These are phyloP conservation scores for Protomyces inundatus DNA, from an alignment of 1,139 yeast species.

Conservation along the genomic window DNA sequence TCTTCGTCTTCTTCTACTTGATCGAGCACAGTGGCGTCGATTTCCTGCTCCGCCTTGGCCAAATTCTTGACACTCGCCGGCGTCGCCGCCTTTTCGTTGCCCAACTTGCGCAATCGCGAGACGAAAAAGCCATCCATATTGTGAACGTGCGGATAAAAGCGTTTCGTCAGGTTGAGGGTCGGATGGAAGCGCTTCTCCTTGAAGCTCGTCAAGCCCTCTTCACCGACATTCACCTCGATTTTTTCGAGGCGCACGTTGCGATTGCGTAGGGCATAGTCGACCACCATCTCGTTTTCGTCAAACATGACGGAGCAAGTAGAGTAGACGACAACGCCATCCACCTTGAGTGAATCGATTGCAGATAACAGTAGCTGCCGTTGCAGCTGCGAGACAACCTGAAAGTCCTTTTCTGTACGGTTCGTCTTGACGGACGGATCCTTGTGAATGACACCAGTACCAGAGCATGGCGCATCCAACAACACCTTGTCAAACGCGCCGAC, in stretches of 20 bases:
- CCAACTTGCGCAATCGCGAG: constrained; percentile 90
- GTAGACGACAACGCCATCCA: constrained; percentile 93
- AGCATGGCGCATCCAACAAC: constrained; percentile 95
- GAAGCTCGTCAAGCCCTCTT: constrained; percentile 88
- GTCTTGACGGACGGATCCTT: constrained; percentile 95
- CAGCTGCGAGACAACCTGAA: constrained; percentile 90
- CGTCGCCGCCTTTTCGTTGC: constrained; percentile 54
- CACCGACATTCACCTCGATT: constrained; percentile 89
- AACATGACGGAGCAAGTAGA: constrained; percentile 98
- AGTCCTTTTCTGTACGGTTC: constrained; percentile 91
- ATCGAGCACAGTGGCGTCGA: constrained; percentile 59
- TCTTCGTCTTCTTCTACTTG: constrained; percentile 53
- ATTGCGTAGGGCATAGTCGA: constrained; percentile 93
- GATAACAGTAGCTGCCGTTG: constrained; percentile 89
- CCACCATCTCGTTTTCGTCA: constrained; percentile 97
- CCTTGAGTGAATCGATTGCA: constrained; percentile 92
- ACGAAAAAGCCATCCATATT: constrained; percentile 98
- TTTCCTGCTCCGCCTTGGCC: constrained; percentile 31
- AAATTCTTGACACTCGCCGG: constrained; percentile 20
- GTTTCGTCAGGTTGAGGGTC: constrained; percentile 70
- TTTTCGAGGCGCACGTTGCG: constrained; percentile 94
- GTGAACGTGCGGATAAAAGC: constrained; percentile 97
- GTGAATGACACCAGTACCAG: constrained; percentile 98
- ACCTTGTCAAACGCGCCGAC: constrained; percentile 97
- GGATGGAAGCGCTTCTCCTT: constrained; percentile 89